These are phyloP conservation scores for Kwoniella mangroviensis DNA, from an alignment of 768 basidiomycete species.

Conservation along the genomic window DNA sequence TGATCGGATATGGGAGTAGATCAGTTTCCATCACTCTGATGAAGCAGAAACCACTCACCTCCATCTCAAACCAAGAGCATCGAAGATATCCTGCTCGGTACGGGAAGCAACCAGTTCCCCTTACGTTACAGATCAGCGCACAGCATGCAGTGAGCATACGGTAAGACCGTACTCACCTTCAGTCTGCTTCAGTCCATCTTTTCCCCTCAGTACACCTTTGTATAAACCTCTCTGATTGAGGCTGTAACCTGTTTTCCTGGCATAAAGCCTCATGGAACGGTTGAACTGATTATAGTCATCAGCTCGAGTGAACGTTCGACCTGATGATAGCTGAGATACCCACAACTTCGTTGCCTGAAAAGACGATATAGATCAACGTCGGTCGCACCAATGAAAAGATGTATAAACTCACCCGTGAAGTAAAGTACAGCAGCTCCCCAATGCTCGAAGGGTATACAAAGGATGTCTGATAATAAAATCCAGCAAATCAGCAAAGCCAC, in stretches of 20 bases:
- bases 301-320: background rate
- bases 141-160: no score
- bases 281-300: constrained; percentile 69
- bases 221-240: constrained; percentile 87
- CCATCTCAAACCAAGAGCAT: constrained; percentile 64
- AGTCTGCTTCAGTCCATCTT: constrained; percentile 66
- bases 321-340: constrained; percentile 45
- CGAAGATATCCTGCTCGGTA: constrained; percentile 85
- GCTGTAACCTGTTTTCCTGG: constrained; percentile 76
- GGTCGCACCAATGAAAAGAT: background rate
- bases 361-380: background rate
- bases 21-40: no score
- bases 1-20: no score
- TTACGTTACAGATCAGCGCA: background rate
- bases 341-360: constrained; percentile 80
- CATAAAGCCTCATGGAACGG: constrained; percentile 82
- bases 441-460: constrained; percentile 76
- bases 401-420: constrained; percentile 70
- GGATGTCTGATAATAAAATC: constrained; percentile 64
- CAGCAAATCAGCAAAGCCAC: background rate
- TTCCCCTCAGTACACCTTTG: constrained; percentile 72
- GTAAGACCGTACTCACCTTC: constrained; percentile 62
- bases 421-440: constrained; percentile 88
- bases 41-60: constrained; percentile 22
- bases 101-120: constrained; percentile 75